Base-by-base conservation (phyloP, 2,329 filamentous ascomycete genomes). In the Monosporascus sp. region DNA sequence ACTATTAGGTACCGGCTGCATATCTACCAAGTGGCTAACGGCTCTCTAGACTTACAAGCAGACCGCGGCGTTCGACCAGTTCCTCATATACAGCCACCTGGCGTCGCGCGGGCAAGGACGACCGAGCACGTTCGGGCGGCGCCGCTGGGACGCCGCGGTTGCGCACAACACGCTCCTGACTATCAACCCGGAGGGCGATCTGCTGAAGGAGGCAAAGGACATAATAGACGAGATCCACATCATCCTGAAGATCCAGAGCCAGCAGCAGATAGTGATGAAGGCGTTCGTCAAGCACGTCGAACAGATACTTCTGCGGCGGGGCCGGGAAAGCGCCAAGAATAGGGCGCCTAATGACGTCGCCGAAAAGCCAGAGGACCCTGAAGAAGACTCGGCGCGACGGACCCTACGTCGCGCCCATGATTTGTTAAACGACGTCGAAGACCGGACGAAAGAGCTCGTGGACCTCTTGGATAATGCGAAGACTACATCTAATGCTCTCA, bases 181-280 rank as follows among this genome's bases (percentile, higher is more conserved):
- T 38, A 66, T 68, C 31, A 63, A 63, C 5, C 55, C 62, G 15
- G 65, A 69, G 51, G 65, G 63, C 5, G 52, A 61, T 20, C 52
- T 69, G 5, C 52, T 68, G 3, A 59, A 60, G 15, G 65, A 67
- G 31, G 63, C 59, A 5, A 63, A 67, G 51, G 65, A 69, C 49
- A 67, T 69, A 17, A 54, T 60, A 3, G 66, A 68, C 18, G 66
- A 69, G 51, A 56, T 69, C 3, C 62, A 65, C 31, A 69, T 68
- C 55, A 65, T 68, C 17, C 55, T 55, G 18, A 62, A 60, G 44
- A 59, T 69, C 20, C 52, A 63, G 15, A 58, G 62, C 17, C 60
- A 67, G 27, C 65, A 57, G 39, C 50, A 53, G 35, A 46, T 43
- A 22, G 44, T 53, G 27, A 38, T 51, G 31, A 24, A 51, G 15